Evolutionary conservation across 1,139 yeast species (phyloP).

Genomic region (Candida sp.): DNA sequence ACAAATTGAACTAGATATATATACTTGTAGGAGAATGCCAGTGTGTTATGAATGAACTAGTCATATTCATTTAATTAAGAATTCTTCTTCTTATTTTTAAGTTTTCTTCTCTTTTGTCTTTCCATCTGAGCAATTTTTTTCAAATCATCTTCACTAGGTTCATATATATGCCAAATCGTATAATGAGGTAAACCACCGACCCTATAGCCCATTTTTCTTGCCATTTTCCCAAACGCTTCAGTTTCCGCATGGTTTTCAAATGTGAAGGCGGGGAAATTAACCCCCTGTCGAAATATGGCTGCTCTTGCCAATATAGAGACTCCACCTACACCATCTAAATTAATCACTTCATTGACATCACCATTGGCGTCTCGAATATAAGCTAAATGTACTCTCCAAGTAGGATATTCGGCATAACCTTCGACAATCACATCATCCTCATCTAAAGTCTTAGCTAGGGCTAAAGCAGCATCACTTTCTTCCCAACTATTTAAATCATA

Average conservation of each 20-base stretch:
- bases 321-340: conserved; percentile 88
- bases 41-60: conserved; percentile 1
- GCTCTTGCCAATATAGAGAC: conserved; percentile 85
- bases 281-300: conserved; percentile 76
- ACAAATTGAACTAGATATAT: neutral
- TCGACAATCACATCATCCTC: conserved; percentile 91
- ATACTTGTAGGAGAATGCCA: conserved; percentile 1
- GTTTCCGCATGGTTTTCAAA: conserved; percentile 91
- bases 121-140: conserved; percentile 69
- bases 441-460: conserved; percentile 60
- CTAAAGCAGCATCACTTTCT: conserved; percentile 69
- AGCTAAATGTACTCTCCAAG: conserved; percentile 84
- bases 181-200: conserved; percentile 91
- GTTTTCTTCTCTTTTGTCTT: conserved; percentile 57
- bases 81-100: conserved; percentile 10
- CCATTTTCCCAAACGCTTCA: conserved; percentile 89
- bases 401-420: conserved; percentile 87
- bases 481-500: conserved; percentile 90
- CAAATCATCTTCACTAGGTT: conserved; percentile 89
- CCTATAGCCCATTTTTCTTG: conserved; percentile 70
- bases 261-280: conserved; percentile 86
- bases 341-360: conserved; percentile 61
- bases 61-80: neutral
- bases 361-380: conserved; percentile 66
- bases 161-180: conserved; percentile 85